Evolutionary conservation across 2,329 filamentous ascomycete genomes (phyloP).

Genomic region (Scedosporium minutisporum): DNA sequence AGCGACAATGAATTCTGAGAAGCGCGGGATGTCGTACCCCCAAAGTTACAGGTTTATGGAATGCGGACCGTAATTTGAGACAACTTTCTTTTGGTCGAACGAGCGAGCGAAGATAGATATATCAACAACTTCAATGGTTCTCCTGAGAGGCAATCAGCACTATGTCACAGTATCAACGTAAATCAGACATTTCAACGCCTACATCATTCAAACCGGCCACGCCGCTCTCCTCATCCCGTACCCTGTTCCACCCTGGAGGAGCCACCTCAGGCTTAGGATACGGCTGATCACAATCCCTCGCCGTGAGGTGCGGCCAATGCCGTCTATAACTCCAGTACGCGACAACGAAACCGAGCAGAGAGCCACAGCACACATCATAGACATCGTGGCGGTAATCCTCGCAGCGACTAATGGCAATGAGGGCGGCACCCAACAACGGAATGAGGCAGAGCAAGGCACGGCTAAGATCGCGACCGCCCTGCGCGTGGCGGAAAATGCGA

Average conservation of each 20-base stretch:
- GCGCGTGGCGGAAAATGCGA: conserved; percentile 40
- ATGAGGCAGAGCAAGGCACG: conserved; percentile 46
- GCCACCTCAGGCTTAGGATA: conserved; percentile 37
- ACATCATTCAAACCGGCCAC: conserved; percentile 21
- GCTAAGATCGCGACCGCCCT: conserved; percentile 40
- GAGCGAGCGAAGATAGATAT: too few species aligned
- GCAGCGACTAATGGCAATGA: conserved; percentile 60
- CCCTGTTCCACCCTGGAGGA: conserved; percentile 27
- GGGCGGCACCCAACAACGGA: conserved; percentile 52
- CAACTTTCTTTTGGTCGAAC: too few species aligned
- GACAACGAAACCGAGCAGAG: conserved; percentile 47
- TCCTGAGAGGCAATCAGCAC: conserved; percentile 4
- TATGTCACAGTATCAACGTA: background rate
- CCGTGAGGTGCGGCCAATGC: conserved; percentile 50
- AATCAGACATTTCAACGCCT: conserved; percentile 24
- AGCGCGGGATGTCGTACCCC: too few species aligned
- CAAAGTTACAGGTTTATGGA: too few species aligned
- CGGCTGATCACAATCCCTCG: conserved; percentile 45
- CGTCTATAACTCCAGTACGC: conserved; percentile 58
- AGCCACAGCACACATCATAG: conserved; percentile 56
- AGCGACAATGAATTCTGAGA: too few species aligned
- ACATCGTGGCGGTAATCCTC: conserved; percentile 65
- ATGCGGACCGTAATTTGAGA: too few species aligned
- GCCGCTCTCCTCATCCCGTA: conserved; percentile 46
- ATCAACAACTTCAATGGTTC: background rate